A percentile compares a stretch with the other conserved stretches of the same genome.
Evolutionary conservation across 129 eudicot genomes (phyloP).

Genomic region (Tagetes patula): DNA sequence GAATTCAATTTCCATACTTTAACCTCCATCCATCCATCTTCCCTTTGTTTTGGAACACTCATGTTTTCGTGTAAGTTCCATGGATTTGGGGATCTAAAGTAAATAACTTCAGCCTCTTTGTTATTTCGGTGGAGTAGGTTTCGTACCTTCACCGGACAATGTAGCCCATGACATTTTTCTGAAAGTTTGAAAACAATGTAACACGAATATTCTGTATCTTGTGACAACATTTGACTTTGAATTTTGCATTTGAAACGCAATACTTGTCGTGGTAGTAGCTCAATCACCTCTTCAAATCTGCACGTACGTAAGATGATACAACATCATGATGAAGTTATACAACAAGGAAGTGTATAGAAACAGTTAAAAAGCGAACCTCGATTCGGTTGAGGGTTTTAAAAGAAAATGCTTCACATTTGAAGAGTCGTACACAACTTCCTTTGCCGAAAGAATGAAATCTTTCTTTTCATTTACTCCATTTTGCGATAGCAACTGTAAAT

Average conservation of each 20-base stretch:
- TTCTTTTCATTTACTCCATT: not conserved
- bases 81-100: conserved; percentile 13
- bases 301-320: not conserved
- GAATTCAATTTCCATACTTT: conserved; percentile 3
- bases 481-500: not conserved
- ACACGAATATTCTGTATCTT: not conserved
- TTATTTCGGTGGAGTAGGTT: not conserved
- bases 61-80: not conserved
- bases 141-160: conserved; percentile 13
- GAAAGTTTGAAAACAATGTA: conserved; percentile 16
- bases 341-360: not conserved
- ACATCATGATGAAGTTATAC: not conserved
- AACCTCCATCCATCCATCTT: conserved; percentile 23
- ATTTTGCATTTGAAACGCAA: not conserved
- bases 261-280: not conserved
- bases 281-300: conserved; percentile 9
- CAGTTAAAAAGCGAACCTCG: not conserved
- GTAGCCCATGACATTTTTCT: conserved; percentile 10
- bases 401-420: not conserved
- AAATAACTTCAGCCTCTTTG: not conserved
- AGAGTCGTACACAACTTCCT: not conserved
- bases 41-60: not conserved
- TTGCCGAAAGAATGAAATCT: not conserved
- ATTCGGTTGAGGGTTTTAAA: not conserved
- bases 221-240: not conserved